phyloP scores from a whole-genome alignment of 2,329 filamentous ascomycete species.

The Orbilia brochopaga region DNA sequence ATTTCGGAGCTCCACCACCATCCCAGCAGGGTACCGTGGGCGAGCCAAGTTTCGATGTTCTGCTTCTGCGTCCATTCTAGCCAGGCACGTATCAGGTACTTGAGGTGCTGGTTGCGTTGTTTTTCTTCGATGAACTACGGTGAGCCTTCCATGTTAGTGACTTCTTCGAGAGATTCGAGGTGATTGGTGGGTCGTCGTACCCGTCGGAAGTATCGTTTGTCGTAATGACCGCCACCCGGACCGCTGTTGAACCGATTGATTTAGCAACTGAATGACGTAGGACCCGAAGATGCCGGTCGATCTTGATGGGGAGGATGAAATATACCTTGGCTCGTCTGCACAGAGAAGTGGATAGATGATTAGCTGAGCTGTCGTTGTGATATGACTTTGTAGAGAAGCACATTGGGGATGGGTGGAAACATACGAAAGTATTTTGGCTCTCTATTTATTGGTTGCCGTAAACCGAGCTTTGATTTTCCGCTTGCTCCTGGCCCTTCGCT shows the following conservation, averaged over 20 bases:
- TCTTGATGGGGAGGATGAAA: background rate
- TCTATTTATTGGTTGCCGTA: background rate
- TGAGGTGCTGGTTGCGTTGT: conserved; percentile 70
- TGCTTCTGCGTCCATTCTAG: conserved; percentile 69
- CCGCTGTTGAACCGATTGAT: conserved; percentile 6
- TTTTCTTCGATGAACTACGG: conserved; percentile 68
- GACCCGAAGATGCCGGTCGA: background rate
- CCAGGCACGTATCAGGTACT: conserved; percentile 75
- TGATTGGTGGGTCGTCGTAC: conserved; percentile 2
- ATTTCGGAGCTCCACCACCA: conserved; percentile 79
- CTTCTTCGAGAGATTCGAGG: background rate
- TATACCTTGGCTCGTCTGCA: conserved; percentile 28
- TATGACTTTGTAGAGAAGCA: background rate
- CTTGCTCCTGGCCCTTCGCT: background rate
- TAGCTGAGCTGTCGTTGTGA: background rate
- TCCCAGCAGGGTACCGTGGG: conserved; percentile 80
- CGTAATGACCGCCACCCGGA: conserved; percentile 28
- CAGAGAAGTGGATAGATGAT: background rate
- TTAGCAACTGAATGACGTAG: background rate
- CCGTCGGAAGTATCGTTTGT: conserved; percentile 23
- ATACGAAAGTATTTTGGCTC: conserved; percentile 44
- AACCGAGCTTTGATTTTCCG: background rate
- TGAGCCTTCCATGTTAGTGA: conserved; percentile 61
- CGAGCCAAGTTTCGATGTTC: conserved; percentile 81
- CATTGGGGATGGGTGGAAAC: background rate